Evolutionary conservation across 768 basidiomycete genomes (phyloP).

Genomic region (Trametes sanguinea): DNA sequence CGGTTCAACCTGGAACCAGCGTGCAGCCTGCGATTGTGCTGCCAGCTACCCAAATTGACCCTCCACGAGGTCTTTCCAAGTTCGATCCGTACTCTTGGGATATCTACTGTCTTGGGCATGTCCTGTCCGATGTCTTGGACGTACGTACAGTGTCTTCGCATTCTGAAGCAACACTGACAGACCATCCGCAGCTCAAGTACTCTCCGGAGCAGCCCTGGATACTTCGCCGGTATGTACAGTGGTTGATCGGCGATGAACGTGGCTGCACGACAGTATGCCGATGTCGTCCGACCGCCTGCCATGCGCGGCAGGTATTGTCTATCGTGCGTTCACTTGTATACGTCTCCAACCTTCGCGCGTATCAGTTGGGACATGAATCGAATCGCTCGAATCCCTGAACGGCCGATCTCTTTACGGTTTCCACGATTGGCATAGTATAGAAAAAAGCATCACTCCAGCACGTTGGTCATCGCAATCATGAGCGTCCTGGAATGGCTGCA

Average conservation of each 20-base stretch:
- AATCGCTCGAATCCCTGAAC: no score
- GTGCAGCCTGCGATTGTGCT: neutral
- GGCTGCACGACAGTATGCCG: neutral
- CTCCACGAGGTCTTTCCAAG: neutral
- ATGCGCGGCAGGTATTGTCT: neutral
- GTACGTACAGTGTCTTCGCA: neutral
- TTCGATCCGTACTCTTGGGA: constrained; percentile 10
- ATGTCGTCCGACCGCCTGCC: neutral
- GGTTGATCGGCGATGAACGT: neutral
- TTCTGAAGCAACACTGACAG: neutral
- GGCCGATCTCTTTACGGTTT: no score
- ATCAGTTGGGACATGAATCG: no score
- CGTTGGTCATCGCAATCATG: no score
- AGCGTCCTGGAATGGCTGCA: no score
- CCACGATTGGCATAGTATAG: no score
- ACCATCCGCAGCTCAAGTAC: neutral
- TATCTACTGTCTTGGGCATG: neutral
- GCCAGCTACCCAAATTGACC: neutral
- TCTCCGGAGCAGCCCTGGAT: neutral
- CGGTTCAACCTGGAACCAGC: neutral
- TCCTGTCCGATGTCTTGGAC: neutral
- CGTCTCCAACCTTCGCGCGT: no score
- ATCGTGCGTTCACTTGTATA: neutral
- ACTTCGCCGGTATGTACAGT: neutral
- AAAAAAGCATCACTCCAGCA: no score